Percentiles rank a stretch among this genome's conserved stretches.
Evolutionary conservation across 2,329 filamentous ascomycete species (phyloP).

Genomic region (Raffaelea arxii): DNA sequence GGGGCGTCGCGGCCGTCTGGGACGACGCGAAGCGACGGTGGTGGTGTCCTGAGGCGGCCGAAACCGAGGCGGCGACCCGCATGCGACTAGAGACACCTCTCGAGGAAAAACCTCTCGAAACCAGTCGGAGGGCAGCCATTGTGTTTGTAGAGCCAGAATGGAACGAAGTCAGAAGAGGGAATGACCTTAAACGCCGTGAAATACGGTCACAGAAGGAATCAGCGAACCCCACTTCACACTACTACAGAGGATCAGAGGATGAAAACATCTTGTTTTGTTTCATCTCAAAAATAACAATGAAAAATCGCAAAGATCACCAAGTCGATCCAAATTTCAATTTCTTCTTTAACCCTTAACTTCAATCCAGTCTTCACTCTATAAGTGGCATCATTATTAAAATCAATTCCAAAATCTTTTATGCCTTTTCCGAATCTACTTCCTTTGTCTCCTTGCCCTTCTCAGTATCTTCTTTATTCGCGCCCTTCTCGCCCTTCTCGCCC

Average conservation of each 20-base stretch:
- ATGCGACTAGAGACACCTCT: too few relatives aligned
- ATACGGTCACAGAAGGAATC: neutral
- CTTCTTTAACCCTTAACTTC: neutral
- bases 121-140: too few relatives aligned
- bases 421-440: neutral
- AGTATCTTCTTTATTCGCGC: too few relatives aligned
- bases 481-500: neutral
- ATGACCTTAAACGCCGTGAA: neutral
- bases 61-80: too few relatives aligned
- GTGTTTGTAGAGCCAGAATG: too few relatives aligned
- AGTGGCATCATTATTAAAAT: neutral
- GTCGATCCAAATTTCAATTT: neutral
- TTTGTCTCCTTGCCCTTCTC: neutral
- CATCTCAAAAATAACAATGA: too few relatives aligned
- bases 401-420: neutral
- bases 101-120: too few relatives aligned
- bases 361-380: neutral
- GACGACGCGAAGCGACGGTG: too few relatives aligned
- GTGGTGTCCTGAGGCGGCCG: too few relatives aligned
- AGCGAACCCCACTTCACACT: neutral
- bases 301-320: neutral
- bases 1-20: too few relatives aligned
- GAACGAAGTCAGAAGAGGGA: neutral
- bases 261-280: too few relatives aligned
- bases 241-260: too few relatives aligned